Evolutionary conservation across 192 early-diverging fungal genomes (phyloP).

Genomic region (Linnemannia schmuckeri): DNA sequence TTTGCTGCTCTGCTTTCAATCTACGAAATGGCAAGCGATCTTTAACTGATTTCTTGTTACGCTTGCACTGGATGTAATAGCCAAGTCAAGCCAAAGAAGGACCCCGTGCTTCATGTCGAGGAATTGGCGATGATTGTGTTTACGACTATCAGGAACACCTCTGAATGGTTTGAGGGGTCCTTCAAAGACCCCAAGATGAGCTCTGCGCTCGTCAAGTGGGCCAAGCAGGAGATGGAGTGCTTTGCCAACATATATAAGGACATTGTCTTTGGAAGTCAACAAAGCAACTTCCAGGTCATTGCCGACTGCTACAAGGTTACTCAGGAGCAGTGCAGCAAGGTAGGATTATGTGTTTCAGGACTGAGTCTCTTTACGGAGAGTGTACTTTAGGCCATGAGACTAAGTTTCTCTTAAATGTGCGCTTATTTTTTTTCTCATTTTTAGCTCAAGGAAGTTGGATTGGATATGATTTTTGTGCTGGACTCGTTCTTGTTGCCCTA

Average conservation of each 20-base stretch:
- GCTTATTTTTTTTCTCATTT: neutral
- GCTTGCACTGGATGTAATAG: constrained; percentile 60
- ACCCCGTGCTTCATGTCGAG: constrained; percentile 86
- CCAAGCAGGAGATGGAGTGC: constrained; percentile 83
- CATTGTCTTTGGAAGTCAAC: constrained; percentile 84
- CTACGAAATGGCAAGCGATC: neutral
- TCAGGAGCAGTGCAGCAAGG: constrained; percentile 81
- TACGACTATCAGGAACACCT: constrained; percentile 92
- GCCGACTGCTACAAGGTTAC: constrained; percentile 86
- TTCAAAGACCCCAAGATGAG: constrained; percentile 93
- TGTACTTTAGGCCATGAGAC: neutral
- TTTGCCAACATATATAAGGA: constrained; percentile 90
- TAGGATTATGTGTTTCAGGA: constrained; percentile 32
- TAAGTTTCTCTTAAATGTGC: neutral
- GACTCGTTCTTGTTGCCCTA: constrained; percentile 85
- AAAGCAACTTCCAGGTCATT: constrained; percentile 83
- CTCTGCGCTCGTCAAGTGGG: constrained; percentile 95
- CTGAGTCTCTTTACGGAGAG: neutral
- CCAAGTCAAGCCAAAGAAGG: constrained; percentile 91
- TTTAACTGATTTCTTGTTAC: neutral
- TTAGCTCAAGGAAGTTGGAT: constrained; percentile 86
- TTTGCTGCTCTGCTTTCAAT: too few relatives aligned
- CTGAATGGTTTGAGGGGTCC: constrained; percentile 93
- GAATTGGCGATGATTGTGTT: constrained; percentile 92
- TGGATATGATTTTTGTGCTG: constrained; percentile 88